phyloP scores from a whole-genome alignment of 2,329 filamentous ascomycete genomes.

The Diplodia corticola region DNA sequence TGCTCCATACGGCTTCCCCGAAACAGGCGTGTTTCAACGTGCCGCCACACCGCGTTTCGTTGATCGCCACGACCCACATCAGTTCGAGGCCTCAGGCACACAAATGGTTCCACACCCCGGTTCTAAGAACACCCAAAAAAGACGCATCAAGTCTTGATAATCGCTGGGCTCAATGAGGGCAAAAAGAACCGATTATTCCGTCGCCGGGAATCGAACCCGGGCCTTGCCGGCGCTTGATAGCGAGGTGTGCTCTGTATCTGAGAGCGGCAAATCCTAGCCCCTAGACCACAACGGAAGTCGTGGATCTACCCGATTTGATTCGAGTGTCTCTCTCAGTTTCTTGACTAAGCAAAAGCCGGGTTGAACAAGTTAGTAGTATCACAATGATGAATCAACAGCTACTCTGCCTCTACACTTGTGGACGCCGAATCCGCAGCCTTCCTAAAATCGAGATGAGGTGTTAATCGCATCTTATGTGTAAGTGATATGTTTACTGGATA shows the following conservation, averaged over 20 bases:
- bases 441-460: no score
- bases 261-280: slow-evolving; percentile 22
- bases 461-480: no score
- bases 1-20: neutral
- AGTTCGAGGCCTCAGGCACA: neutral
- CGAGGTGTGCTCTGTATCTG: slow-evolving; percentile 3
- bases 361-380: no score
- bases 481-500: no score
- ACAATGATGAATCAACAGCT: no score
- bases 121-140: neutral
- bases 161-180: no score
- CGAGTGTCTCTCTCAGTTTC: slow-evolving; percentile 7
- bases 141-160: no score
- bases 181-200: neutral
- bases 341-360: no score
- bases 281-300: slow-evolving; percentile 21
- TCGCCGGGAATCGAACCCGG: slow-evolving; percentile 22
- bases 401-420: no score
- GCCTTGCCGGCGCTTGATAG: slow-evolving; percentile 19
- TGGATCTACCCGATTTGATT: neutral
- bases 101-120: neutral
- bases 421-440: no score
- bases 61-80: neutral
- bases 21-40: neutral
- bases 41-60: neutral